These are phyloP conservation scores for Magnusiomyces paraingens DNA, from an alignment of 1,139 yeast genomes.

Conservation along the genomic window DNA sequence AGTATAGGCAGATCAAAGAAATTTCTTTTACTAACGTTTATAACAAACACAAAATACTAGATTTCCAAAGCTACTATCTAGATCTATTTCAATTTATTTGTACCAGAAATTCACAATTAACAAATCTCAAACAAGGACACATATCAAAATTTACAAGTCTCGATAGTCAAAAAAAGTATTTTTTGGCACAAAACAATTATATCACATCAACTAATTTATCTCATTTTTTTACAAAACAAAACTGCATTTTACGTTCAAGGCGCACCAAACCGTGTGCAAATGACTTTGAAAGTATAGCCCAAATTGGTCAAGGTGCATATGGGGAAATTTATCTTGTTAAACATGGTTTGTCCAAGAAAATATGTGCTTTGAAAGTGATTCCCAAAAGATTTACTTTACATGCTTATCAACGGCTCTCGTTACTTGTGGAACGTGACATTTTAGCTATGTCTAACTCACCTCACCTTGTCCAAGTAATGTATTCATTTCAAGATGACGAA, in stretches of 20 bases:
- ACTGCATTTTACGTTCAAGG: conserved; percentile 4
- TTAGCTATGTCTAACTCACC: conserved; percentile 11
- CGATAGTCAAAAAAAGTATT: background rate
- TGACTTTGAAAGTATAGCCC: conserved; percentile 13
- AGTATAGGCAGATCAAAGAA: too few species aligned
- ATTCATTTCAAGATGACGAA: conserved; percentile 15
- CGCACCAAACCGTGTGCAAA: conserved; percentile 11
- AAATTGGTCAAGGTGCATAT: conserved; percentile 18
- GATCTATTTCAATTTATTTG: background rate
- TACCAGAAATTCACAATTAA: background rate
- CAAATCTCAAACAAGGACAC: background rate
- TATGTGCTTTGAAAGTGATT: conserved; percentile 15
- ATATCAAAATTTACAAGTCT: background rate
- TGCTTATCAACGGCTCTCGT: conserved; percentile 14
- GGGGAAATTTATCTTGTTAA: conserved; percentile 17
- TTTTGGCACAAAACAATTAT: background rate
- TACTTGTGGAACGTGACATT: conserved; percentile 16
- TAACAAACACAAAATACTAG: background rate
- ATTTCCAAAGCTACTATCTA: conserved; percentile 2
- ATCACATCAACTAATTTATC: background rate
- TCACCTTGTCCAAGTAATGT: conserved; percentile 14
- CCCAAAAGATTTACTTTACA: conserved; percentile 14
- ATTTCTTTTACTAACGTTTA: too few species aligned
- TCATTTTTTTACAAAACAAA: background rate
- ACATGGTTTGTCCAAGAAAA: conserved; percentile 9